A percentile compares a stretch with the other conserved stretches of the same genome.
Evolutionary conservation across 106 monocot species (phyloP).

Genomic region (Allium fistulosum): DNA sequence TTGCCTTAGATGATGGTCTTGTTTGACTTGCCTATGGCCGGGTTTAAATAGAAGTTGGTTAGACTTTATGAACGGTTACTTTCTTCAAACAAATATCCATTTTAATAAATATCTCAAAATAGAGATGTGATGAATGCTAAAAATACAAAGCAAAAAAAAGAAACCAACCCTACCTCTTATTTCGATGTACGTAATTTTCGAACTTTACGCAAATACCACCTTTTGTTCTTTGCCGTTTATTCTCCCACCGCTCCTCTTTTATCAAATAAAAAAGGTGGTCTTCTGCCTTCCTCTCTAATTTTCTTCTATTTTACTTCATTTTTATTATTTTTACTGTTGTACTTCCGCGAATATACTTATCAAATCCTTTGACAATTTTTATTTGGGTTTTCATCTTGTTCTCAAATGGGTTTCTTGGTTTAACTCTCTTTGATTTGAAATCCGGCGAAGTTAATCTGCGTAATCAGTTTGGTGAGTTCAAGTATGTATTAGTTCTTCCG

Average conservation of each 20-base stretch:
- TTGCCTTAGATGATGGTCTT: too few relatives aligned
- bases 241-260: constrained; percentile 3
- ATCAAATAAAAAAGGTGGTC: neutral
- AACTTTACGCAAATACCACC: neutral
- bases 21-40: too few relatives aligned
- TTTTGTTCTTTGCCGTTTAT: constrained; percentile 10
- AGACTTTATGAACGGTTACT: too few relatives aligned
- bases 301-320: neutral
- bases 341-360: neutral
- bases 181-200: neutral
- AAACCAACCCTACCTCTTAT: too few relatives aligned
- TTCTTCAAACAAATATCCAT: too few relatives aligned
- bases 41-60: too few relatives aligned
- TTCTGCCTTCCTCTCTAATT: constrained; percentile 2
- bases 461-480: too few relatives aligned
- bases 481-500: too few relatives aligned
- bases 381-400: neutral
- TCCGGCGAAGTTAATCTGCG: too few relatives aligned
- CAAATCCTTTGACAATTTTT: neutral
- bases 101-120: too few relatives aligned
- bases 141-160: too few relatives aligned
- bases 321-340: neutral
- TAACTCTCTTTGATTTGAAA: neutral
- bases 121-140: too few relatives aligned
- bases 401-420: neutral